These are phyloP conservation scores for Sungouiella blattae DNA, from an alignment of 805 yeast species.

Conservation along the genomic window DNA sequence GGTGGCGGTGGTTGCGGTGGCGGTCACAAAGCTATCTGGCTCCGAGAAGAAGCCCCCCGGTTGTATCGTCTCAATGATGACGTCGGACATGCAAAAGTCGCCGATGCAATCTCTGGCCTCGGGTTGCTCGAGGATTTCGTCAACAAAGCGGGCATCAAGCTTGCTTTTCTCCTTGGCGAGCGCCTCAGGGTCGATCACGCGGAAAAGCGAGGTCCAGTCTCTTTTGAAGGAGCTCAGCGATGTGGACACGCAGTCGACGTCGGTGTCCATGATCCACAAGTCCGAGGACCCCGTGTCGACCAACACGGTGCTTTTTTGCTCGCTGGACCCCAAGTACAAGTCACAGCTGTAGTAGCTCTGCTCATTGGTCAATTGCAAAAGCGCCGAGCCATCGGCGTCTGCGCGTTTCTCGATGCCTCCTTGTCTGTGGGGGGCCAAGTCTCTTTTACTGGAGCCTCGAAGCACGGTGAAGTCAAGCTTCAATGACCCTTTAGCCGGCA, in stretches of 20 bases:
- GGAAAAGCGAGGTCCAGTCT: not conserved
- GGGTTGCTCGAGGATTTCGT: not conserved
- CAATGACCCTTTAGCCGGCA: slow-evolving; percentile 2
- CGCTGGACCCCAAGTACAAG: slow-evolving; percentile 21
- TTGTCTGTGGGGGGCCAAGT: slow-evolving; percentile 3
- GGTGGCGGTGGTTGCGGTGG: not conserved
- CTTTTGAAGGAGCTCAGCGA: not conserved
- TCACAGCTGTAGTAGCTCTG: slow-evolving; percentile 2
- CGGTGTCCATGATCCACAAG: slow-evolving; percentile 36
- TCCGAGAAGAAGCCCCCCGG: not conserved
- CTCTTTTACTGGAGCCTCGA: slow-evolving; percentile 6
- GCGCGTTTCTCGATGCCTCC: slow-evolving; percentile 4
- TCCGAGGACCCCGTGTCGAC: slow-evolving; percentile 44
- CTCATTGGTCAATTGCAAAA: slow-evolving; percentile 1
- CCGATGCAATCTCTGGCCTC: not conserved
- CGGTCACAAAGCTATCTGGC: not conserved
- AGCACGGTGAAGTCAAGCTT: not conserved
- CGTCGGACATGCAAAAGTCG: not conserved
- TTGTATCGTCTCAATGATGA: not conserved
- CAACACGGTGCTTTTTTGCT: slow-evolving; percentile 26
- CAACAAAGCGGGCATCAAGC: too few relatives aligned
- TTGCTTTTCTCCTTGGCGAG: not conserved
- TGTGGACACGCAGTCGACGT: not conserved
- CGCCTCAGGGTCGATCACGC: not conserved
- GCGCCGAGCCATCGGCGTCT: slow-evolving; percentile 1